These are phyloP conservation scores for Cytospora piceae DNA, from an alignment of 2,329 filamentous ascomycete species.

Conservation along the genomic window DNA sequence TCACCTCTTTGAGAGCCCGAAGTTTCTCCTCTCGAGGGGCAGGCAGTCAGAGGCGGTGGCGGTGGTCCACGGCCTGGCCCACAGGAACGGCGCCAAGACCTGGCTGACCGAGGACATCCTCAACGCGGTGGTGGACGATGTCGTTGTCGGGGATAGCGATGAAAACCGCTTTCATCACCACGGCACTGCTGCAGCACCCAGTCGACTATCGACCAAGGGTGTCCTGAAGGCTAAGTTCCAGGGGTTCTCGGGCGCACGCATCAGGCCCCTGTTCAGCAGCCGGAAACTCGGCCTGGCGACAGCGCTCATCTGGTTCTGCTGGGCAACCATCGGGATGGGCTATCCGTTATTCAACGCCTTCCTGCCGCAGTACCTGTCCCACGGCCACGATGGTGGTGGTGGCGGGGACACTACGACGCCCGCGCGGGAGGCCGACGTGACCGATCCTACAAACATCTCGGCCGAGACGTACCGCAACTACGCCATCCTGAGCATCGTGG, in stretches of 20 bases:
- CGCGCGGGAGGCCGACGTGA: constrained; percentile 40
- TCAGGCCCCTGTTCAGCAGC: constrained; percentile 66
- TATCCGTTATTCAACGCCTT: constrained; percentile 91
- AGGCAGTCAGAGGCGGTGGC: constrained; percentile 78
- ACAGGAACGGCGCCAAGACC: constrained; percentile 69
- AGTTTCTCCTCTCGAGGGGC: constrained; percentile 77
- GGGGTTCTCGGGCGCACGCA: constrained; percentile 68
- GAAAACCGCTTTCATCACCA: constrained; percentile 6
- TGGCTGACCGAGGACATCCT: constrained; percentile 76
- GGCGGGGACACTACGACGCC: neutral
- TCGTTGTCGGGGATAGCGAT: neutral
- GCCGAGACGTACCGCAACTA: constrained; percentile 75
- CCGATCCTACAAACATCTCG: constrained; percentile 43
- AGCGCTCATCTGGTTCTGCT: constrained; percentile 73
- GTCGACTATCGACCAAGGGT: constrained; percentile 38
- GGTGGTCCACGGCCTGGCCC: constrained; percentile 77
- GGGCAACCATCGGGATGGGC: constrained; percentile 82
- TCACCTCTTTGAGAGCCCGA: constrained; percentile 82
- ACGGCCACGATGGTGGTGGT: constrained; percentile 42
- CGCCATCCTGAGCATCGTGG: constrained; percentile 76
- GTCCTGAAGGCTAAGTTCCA: constrained; percentile 62
- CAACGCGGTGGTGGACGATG: constrained; percentile 55
- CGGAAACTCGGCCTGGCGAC: constrained; percentile 58
- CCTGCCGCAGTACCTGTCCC: constrained; percentile 81
- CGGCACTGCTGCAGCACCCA: constrained; percentile 24